Evolutionary conservation across 306 rosid species (phyloP).

Genomic region (Lathyrus aphaca): DNA sequence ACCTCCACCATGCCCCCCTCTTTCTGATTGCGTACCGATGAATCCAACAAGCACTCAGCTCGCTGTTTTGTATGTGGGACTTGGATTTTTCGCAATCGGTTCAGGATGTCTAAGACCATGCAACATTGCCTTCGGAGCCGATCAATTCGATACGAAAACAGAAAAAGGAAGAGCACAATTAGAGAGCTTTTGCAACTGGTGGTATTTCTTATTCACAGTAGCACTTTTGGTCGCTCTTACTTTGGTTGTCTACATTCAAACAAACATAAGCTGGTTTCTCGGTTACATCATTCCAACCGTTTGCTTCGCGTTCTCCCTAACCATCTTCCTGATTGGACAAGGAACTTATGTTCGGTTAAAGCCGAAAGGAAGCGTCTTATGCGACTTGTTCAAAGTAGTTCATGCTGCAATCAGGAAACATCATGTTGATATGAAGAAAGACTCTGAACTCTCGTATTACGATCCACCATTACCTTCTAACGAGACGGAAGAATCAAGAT

Average conservation of each 20-base stretch:
- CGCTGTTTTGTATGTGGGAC: constrained; percentile 46
- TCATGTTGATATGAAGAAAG: background rate
- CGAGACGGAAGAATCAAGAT: constrained; percentile 32
- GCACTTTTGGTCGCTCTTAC: constrained; percentile 64
- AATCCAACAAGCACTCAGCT: constrained; percentile 45
- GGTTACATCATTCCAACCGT: constrained; percentile 60
- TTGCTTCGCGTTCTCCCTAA: constrained; percentile 49
- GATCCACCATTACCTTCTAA: constrained; percentile 37
- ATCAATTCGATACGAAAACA: constrained; percentile 59
- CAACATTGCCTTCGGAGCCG: constrained; percentile 78
- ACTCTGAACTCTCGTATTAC: constrained; percentile 37
- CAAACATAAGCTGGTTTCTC: constrained; percentile 56
- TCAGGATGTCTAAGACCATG: constrained; percentile 68
- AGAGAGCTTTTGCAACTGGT: constrained; percentile 72
- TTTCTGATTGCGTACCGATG: constrained; percentile 43
- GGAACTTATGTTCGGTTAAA: constrained; percentile 38
- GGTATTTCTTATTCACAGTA: constrained; percentile 57
- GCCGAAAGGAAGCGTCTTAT: constrained; percentile 54
- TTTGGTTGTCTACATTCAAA: constrained; percentile 52
- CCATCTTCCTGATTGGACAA: constrained; percentile 48
- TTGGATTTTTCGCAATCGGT: constrained; percentile 54
- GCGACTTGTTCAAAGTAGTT: constrained; percentile 47
- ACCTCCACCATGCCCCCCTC: constrained; percentile 46
- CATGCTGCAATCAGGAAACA: constrained; percentile 45
- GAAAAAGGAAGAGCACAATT: constrained; percentile 57